Conservation (phyloP, 106 monocot genomes). For the Agapanthus africanus region DNA sequence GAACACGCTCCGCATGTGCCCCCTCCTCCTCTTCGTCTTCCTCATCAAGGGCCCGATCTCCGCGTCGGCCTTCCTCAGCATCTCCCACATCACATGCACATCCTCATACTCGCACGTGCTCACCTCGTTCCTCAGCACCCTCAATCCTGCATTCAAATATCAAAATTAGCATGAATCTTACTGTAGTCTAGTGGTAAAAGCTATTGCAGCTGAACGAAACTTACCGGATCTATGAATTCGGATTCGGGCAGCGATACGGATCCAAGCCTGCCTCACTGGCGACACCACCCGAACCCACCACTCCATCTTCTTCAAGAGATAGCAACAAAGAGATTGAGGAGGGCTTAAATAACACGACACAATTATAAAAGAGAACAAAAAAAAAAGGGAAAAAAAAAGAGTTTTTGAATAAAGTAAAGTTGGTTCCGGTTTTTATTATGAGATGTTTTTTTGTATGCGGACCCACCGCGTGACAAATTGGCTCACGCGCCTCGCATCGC, state of each 20-base stretch:
- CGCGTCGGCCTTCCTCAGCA: slow-evolving; percentile 18
- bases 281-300: slow-evolving; percentile 45
- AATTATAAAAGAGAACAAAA: background rate
- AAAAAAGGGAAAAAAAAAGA: background rate
- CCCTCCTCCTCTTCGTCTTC: background rate
- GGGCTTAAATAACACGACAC: slow-evolving; percentile 2
- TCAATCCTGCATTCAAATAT: slow-evolving; percentile 17
- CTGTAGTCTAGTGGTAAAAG: background rate
- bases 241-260: slow-evolving; percentile 43
- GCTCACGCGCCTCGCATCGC: background rate
- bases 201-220: background rate
- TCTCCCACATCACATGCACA: slow-evolving; percentile 43
- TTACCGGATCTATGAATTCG: slow-evolving; percentile 43
- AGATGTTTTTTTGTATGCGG: too few relatives aligned
- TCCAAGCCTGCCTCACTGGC: slow-evolving; percentile 39
- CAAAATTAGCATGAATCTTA: too few relatives aligned
- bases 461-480: background rate
- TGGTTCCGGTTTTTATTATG: too few relatives aligned
- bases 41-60: too few relatives aligned
- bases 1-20: background rate
- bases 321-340: background rate
- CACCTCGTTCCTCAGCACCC: slow-evolving; percentile 31
- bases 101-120: slow-evolving; percentile 42
- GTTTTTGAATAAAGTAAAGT: background rate
- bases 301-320: slow-evolving; percentile 26